These are phyloP conservation scores for Rhodomyrtus tomentosa DNA, from an alignment of 345 rosid genomes.

Conservation along the genomic window DNA sequence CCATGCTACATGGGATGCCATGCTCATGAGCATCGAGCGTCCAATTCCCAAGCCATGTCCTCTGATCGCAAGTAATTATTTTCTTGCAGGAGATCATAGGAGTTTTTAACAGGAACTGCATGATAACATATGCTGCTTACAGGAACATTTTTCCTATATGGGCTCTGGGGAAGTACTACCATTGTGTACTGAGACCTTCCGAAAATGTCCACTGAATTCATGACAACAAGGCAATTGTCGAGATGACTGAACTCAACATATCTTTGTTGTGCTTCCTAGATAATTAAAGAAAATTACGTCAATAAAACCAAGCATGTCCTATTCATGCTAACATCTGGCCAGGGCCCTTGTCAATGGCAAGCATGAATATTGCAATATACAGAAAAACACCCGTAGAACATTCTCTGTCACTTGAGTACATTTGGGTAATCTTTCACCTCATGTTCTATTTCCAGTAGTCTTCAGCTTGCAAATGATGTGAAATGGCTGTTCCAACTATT, in stretches of 20 bases:
- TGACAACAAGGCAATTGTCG: background rate
- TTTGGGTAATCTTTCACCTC: background rate
- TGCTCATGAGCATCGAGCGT: background rate
- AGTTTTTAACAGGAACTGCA: constrained; percentile 4
- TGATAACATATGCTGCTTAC: constrained; percentile 4
- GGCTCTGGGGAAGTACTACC: background rate
- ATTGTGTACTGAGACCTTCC: background rate
- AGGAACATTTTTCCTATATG: constrained; percentile 6
- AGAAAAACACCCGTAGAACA: background rate
- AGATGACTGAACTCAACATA: background rate
- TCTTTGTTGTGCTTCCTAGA: background rate
- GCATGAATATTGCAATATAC: background rate
- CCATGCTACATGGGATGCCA: background rate
- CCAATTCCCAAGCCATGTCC: background rate
- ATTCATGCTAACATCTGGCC: background rate
- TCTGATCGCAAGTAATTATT: background rate
- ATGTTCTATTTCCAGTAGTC: background rate
- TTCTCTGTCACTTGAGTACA: background rate
- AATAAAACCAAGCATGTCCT: constrained; percentile 71
- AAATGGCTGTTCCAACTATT: background rate
- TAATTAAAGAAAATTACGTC: constrained; percentile 20
- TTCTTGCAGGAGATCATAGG: constrained; percentile 2
- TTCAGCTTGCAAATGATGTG: background rate
- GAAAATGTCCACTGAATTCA: background rate
- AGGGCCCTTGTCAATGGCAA: background rate